Percentiles rank a stretch among this genome's conserved stretches.
These are phyloP conservation scores for Viridothelium virens DNA, from an alignment of 495 filamentous ascomycete species.

Conservation along the genomic window DNA sequence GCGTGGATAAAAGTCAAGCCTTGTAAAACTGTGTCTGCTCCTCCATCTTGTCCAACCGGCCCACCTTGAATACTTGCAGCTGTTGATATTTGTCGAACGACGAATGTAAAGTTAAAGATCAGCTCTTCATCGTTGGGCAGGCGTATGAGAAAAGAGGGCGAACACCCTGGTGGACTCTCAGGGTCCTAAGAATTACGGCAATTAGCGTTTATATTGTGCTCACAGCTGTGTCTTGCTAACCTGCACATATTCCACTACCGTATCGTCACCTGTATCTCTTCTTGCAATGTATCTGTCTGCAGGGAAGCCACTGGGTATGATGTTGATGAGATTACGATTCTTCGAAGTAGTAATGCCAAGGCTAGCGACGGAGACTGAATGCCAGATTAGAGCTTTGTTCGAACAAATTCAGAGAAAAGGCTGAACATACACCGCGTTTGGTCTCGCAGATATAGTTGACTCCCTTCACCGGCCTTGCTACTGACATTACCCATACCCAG, in stretches of 20 bases:
- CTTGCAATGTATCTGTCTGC: conserved; percentile 70
- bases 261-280: conserved; percentile 65
- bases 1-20: conserved; percentile 90
- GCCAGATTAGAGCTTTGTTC: conserved; percentile 18
- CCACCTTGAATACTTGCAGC: conserved; percentile 32
- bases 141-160: conserved; percentile 75
- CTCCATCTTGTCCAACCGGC: not conserved
- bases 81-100: conserved; percentile 59
- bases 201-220: not conserved
- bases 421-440: conserved; percentile 68
- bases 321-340: conserved; percentile 62
- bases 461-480: conserved; percentile 82
- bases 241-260: conserved; percentile 83
- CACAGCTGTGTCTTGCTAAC: conserved; percentile 40
- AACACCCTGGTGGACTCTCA: conserved; percentile 50
- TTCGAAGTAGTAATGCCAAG: conserved; percentile 71
- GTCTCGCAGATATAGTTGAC: conserved; percentile 76
- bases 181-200: conserved; percentile 55
- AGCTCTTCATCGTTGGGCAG: conserved; percentile 86
- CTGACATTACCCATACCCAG: conserved; percentile 79
- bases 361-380: conserved; percentile 73
- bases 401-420: conserved; percentile 17
- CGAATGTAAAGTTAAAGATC: conserved; percentile 83
- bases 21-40: conserved; percentile 66
- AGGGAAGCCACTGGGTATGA: conserved; percentile 84